These are phyloP conservation scores for Penicillium roqueforti DNA, from an alignment of 495 filamentous ascomycete species.

Conservation along the genomic window DNA sequence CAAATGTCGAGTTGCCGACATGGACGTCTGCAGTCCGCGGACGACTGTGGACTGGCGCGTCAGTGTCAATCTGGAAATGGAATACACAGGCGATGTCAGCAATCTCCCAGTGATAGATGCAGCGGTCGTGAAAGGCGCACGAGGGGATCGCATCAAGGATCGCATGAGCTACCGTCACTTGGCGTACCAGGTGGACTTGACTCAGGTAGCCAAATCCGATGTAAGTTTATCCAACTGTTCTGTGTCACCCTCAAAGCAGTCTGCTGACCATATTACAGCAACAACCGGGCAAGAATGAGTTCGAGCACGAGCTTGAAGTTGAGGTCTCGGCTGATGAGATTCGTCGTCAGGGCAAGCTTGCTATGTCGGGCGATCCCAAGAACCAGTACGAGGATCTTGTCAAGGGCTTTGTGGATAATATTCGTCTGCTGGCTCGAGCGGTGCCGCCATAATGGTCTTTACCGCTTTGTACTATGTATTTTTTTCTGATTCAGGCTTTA, in stretches of 20 bases:
- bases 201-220: constrained; percentile 67
- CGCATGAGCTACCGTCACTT: constrained; percentile 82
- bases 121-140: constrained; percentile 25
- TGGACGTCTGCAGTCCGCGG: constrained; percentile 71
- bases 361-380: constrained; percentile 47
- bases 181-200: constrained; percentile 83
- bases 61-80: constrained; percentile 86
- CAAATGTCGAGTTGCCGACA: constrained; percentile 79
- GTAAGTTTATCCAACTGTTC: constrained; percentile 40
- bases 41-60: constrained; percentile 78
- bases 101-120: constrained; percentile 43
- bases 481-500: constrained; percentile 1
- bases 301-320: constrained; percentile 86
- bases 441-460: constrained; percentile 34
- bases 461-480: constrained; percentile 23
- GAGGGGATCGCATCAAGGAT: constrained; percentile 73
- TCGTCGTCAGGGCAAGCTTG: constrained; percentile 63
- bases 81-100: constrained; percentile 64
- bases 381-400: constrained; percentile 72
- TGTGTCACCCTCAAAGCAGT: constrained; percentile 6
- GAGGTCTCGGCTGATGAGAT: constrained; percentile 68
- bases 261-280: constrained; percentile 26
- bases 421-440: constrained; percentile 60
- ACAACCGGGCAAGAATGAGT: constrained; percentile 47
- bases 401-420: constrained; percentile 80